Evolutionary conservation across 208 protist species (phyloP), one percentile per base, ranked within the genome.

Genomic region (Wallacemonas sp.): DNA sequence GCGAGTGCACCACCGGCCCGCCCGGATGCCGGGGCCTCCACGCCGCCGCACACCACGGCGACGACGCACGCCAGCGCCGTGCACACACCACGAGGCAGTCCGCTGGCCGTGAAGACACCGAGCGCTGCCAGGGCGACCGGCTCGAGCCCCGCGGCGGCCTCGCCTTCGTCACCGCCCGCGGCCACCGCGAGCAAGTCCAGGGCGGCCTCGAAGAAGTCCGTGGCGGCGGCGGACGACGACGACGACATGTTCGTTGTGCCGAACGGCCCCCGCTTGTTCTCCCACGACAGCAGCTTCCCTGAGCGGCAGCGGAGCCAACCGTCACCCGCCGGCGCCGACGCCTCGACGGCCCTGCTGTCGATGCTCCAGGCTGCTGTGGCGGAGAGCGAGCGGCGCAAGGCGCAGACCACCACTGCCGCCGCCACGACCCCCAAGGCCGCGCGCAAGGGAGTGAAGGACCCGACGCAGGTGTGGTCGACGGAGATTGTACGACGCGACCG

Each of bases 171-270:
- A n/a, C 22, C 23, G 3, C 26, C 22, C 48, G n/a, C n/a, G 7
- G n/a, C 44, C 10, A 22, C 14, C 10, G 7, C 44, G 44, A 26
- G 25, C 25, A 5, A 36, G 52, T 7, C n/a, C 3, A 18, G 52
- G 10, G 8, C 31, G n/a, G 14, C 20, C 11, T 41, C 32, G 10
- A 42, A 8, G 52, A 59, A 59, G 52, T 7, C 26, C 3, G 16
- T 23, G 3, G 31, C 48, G 44, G 59, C 8, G 42, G 57, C 25
- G n/a, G 72, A 71, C 20, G 76, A 77, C 23, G 81, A 87, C 36
- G 76, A 84, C 20, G 76, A 84, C 25, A 61, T 78, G 31, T 91
- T 91, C 52, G 72, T 72, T 36, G 74, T 54, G 10, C 57, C 74
- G 45, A 69, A 50, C 20, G 79, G 70, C 20, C 73, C 77, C 2